These are phyloP conservation scores for Thozetella sp. DNA, from an alignment of 495 filamentous ascomycete species.

Conservation along the genomic window DNA sequence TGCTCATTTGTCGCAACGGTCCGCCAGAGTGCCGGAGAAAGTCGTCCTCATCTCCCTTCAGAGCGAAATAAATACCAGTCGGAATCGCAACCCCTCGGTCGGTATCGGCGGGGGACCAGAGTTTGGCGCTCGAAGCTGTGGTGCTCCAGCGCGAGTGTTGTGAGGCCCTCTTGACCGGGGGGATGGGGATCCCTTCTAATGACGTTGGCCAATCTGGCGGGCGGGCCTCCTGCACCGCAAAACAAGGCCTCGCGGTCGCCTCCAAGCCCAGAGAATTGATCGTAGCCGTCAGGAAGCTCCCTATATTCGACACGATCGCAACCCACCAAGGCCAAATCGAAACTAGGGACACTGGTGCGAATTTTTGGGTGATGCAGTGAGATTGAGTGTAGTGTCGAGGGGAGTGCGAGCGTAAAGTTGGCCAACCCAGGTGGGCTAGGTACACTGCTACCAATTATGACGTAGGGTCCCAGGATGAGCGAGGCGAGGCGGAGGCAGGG, in stretches of 20 bases:
- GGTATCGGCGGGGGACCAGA: neutral
- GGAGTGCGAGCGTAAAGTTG: constrained; percentile 3
- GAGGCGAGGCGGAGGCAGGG: neutral
- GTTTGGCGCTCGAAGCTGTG: neutral
- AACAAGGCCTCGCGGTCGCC: neutral
- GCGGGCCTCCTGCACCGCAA: neutral
- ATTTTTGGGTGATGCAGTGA: neutral
- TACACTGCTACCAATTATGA: constrained; percentile 1
- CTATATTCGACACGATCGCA: neutral
- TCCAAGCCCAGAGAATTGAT: neutral
- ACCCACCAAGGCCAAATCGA: neutral
- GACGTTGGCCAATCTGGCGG: neutral
- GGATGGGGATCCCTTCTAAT: neutral
- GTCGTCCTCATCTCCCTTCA: neutral
- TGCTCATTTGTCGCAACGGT: constrained; percentile 1
- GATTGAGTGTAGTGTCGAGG: neutral
- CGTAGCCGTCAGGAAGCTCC: neutral
- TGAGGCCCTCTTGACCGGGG: neutral
- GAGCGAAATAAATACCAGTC: neutral
- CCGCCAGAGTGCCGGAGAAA: neutral
- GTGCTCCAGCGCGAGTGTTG: neutral
- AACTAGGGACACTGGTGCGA: neutral
- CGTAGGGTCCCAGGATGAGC: neutral
- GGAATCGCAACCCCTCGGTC: neutral
- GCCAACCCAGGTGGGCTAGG: neutral